These are phyloP conservation scores for Acacia concinna DNA, from an alignment of 331 rosid genomes.

Conservation along the genomic window DNA sequence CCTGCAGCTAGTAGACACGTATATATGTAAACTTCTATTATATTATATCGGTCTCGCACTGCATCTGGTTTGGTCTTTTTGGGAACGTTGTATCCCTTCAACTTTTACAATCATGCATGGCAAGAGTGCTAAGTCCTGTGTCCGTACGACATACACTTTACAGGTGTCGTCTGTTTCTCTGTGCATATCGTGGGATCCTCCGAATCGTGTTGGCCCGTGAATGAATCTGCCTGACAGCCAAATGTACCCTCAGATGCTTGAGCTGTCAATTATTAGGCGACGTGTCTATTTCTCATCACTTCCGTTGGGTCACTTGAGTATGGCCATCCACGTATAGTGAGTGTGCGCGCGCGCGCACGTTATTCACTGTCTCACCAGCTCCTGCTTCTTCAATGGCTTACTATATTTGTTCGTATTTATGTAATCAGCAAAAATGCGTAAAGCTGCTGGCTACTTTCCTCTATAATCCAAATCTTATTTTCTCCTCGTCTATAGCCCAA, in stretches of 20 bases:
- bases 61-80: neutral
- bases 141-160: neutral
- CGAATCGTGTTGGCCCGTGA: constrained; percentile 11
- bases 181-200: neutral
- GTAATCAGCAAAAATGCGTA: neutral
- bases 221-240: constrained; percentile 26
- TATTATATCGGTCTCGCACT: neutral
- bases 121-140: neutral
- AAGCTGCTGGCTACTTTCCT: neutral
- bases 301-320: neutral
- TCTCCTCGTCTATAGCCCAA: too few relatives aligned
- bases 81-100: constrained; percentile 15
- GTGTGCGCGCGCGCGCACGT: too few relatives aligned
- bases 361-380: neutral
- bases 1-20: neutral
- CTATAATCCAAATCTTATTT: too few relatives aligned
- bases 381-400: neutral
- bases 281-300: constrained; percentile 25
- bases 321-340: neutral
- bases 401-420: neutral
- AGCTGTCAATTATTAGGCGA: constrained; percentile 35
- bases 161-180: constrained; percentile 26
- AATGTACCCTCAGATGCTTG: constrained; percentile 34
- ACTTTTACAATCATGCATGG: constrained; percentile 31
- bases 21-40: neutral